phyloP scores from a whole-genome alignment of 2,329 filamentous ascomycete genomes.

The Penicillium aurantiogriseum region DNA sequence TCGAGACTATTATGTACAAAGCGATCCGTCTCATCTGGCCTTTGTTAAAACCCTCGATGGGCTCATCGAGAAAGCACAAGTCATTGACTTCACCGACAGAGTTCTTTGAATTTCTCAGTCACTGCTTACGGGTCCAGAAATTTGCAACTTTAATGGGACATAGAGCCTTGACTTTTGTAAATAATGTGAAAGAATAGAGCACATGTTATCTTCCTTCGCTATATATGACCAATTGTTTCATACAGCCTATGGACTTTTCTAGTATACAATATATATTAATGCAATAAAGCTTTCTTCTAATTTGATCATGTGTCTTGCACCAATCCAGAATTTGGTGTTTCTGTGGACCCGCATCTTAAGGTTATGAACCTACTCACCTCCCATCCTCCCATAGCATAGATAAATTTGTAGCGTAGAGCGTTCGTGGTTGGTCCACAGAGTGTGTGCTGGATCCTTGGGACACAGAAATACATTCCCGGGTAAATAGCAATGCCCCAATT shows the following conservation, averaged over 20 bases:
- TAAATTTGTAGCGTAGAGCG: neutral
- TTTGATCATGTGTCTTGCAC: neutral
- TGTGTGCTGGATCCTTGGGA: neutral
- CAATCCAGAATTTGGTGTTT: neutral
- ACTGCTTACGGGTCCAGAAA: neutral
- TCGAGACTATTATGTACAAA: conserved; percentile 64
- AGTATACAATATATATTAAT: neutral
- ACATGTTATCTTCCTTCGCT: too few species aligned
- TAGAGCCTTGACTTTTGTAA: neutral
- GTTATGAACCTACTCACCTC: neutral
- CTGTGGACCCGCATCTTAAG: neutral
- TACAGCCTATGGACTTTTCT: neutral
- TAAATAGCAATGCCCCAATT: neutral
- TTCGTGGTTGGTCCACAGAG: neutral
- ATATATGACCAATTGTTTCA: neutral
- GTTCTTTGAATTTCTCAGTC: conserved; percentile 14
- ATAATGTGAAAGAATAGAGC: neutral
- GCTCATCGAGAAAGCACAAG: conserved; percentile 36
- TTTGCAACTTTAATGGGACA: neutral
- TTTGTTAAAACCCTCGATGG: conserved; percentile 52
- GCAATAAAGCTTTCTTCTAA: neutral
- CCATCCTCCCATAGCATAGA: neutral
- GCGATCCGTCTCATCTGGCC: conserved; percentile 62
- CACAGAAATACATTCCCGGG: neutral
- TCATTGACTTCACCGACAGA: conserved; percentile 35